These are phyloP conservation scores for Termitomyces sp. DNA, from an alignment of 768 basidiomycete genomes.

Conservation along the genomic window DNA sequence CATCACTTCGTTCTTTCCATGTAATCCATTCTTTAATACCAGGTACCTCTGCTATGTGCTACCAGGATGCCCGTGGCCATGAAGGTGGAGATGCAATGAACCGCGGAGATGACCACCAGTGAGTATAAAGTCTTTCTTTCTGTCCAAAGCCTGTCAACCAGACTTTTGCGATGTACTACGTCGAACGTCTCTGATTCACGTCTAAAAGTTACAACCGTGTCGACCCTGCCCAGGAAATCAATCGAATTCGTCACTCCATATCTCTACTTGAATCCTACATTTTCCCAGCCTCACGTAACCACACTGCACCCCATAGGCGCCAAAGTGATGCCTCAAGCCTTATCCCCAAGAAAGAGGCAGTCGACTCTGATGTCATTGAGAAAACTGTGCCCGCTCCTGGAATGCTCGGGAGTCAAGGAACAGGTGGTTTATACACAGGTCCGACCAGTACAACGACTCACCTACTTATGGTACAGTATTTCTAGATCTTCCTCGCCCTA, in stretches of 20 bases:
- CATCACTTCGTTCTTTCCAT: neutral
- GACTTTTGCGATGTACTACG: slow-evolving; percentile 11
- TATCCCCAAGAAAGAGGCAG: slow-evolving; percentile 51
- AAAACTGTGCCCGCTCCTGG: slow-evolving; percentile 53
- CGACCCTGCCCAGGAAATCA: slow-evolving; percentile 65
- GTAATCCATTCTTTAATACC: slow-evolving; percentile 10
- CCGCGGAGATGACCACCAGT: slow-evolving; percentile 64
- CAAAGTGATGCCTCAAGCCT: slow-evolving; percentile 32
- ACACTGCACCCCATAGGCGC: slow-evolving; percentile 30
- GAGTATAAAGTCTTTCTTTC: slow-evolving; percentile 22
- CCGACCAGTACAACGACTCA: slow-evolving; percentile 74
- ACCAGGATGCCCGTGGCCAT: slow-evolving; percentile 69
- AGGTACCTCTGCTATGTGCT: slow-evolving; percentile 81
- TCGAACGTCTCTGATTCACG: slow-evolving; percentile 8
- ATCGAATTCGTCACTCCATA: slow-evolving; percentile 65
- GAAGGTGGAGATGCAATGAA: slow-evolving; percentile 47
- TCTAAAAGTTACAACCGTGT: slow-evolving; percentile 39
- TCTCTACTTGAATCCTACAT: slow-evolving; percentile 63
- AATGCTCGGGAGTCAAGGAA: slow-evolving; percentile 61
- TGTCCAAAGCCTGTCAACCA: neutral
- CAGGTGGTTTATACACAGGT: slow-evolving; percentile 75
- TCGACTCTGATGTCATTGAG: slow-evolving; percentile 44
- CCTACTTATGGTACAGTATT: slow-evolving; percentile 51
- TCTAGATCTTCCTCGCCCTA: slow-evolving; percentile 9
- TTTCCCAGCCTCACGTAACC: slow-evolving; percentile 40